Percentiles rank a stretch among this genome's conserved stretches.
Evolutionary conservation across 1,139 yeast species (phyloP).

Genomic region (Suhomyces choctaworum): DNA sequence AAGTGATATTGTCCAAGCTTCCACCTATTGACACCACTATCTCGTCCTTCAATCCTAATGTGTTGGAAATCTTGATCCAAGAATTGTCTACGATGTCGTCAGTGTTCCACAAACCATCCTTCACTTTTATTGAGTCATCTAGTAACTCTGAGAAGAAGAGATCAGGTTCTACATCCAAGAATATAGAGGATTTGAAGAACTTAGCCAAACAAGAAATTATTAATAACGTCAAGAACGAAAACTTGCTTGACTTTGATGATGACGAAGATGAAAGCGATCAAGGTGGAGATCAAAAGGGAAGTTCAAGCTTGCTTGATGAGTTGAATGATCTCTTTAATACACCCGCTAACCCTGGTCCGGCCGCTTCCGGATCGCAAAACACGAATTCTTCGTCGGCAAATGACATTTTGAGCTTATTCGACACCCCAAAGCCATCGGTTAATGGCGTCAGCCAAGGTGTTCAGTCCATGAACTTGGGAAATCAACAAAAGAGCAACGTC

Average conservation of each 20-base stretch:
- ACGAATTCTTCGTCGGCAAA: conserved; percentile 24
- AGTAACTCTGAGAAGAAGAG: conserved; percentile 26
- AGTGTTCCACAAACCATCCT: conserved; percentile 83
- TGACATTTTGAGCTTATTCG: conserved; percentile 49
- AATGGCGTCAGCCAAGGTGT: conserved; percentile 22
- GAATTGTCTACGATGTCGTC: conserved; percentile 87
- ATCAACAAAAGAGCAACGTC: conserved; percentile 12
- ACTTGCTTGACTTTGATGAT: conserved; percentile 78
- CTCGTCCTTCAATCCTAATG: conserved; percentile 65
- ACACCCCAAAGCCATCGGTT: conserved; percentile 16
- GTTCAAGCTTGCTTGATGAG: conserved; percentile 54
- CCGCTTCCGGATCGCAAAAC: conserved; percentile 12
- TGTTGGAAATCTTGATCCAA: conserved; percentile 65
- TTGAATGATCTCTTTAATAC: conserved; percentile 64
- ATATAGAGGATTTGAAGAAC: conserved; percentile 71
- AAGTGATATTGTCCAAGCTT: conserved; percentile 58
- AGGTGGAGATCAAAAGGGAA: conserved; percentile 19
- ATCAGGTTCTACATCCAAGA: conserved; percentile 14
- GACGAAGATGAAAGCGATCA: conserved; percentile 43
- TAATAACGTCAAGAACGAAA: conserved; percentile 69
- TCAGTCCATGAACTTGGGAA: conserved; percentile 24
- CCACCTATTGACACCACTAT: conserved; percentile 76
- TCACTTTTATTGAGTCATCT: conserved; percentile 58
- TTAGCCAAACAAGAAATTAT: conserved; percentile 79
- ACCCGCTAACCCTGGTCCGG: conserved; percentile 23